phyloP scores from a whole-genome alignment of 2,329 filamentous ascomycete species.

The Sphaerulina musiva region DNA sequence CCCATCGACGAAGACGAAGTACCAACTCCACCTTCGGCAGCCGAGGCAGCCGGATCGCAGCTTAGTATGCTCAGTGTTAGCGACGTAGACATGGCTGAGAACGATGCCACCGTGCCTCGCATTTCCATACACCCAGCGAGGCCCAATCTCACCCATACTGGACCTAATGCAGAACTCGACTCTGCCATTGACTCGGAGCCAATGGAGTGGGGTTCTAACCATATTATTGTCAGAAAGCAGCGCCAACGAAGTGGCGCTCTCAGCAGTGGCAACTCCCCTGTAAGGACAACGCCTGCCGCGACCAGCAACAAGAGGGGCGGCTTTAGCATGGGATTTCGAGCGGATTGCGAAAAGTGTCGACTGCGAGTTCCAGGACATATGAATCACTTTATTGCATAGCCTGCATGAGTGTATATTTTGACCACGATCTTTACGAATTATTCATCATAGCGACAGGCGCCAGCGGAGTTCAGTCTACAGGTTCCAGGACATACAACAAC shows the following conservation, averaged over 20 bases:
- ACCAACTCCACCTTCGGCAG: constrained; percentile 31
- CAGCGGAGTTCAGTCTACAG: constrained; percentile 11
- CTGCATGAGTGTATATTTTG: constrained; percentile 2
- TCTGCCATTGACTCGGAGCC: constrained; percentile 18
- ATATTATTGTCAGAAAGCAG: constrained; percentile 31
- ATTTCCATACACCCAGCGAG: constrained; percentile 23
- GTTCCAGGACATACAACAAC: constrained; percentile 5
- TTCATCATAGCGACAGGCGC: constrained; percentile 17
- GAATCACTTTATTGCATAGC: constrained; percentile 39
- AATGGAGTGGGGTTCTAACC: constrained; percentile 21
- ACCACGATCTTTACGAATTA: constrained; percentile 3
- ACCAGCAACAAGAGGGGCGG: constrained; percentile 26
- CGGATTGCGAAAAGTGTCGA: constrained; percentile 47
- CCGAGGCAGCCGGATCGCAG: constrained; percentile 32
- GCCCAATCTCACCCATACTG: constrained; percentile 12
- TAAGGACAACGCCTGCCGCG: constrained; percentile 12
- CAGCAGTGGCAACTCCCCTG: constrained; percentile 28
- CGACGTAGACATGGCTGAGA: constrained; percentile 34
- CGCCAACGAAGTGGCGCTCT: constrained; percentile 33
- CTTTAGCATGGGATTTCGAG: constrained; percentile 45
- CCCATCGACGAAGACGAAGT: constrained; percentile 35
- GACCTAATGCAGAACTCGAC: constrained; percentile 9
- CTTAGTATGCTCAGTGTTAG: constrained; percentile 33
- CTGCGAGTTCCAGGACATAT: constrained; percentile 45
- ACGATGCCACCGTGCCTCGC: constrained; percentile 16